A percentile compares a stretch with the other conserved stretches of the same genome.
Conservation (phyloP, 2,329 filamentous ascomycete species). For the Rutstroemia sp. region DNA sequence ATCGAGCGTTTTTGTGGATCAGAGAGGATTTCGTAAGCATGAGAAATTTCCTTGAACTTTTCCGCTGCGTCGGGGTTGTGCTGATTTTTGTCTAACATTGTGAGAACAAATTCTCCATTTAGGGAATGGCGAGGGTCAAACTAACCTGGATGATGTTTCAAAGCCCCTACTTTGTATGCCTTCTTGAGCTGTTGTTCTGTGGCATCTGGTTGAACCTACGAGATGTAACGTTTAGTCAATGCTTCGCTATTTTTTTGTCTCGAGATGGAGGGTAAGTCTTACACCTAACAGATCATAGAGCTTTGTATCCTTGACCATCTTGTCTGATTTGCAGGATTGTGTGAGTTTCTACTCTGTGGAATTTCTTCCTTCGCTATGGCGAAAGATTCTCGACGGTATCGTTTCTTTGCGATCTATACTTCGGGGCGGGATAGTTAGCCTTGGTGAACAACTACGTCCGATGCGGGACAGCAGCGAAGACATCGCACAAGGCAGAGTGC, state of each 20-base stretch:
- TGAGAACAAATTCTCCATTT: not conserved
- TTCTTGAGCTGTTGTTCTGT: slow-evolving; percentile 86
- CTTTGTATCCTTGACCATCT: slow-evolving; percentile 73
- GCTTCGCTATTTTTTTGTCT: not conserved
- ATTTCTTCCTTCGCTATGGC: not conserved
- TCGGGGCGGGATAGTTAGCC: too few species aligned
- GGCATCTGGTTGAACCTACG: slow-evolving; percentile 67
- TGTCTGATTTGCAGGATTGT: slow-evolving; percentile 25
- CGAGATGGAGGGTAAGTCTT: slow-evolving; percentile 31
- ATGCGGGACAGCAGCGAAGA: too few species aligned
- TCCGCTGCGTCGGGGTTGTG: slow-evolving; percentile 89
- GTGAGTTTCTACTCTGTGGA: not conserved
- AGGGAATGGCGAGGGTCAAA: slow-evolving; percentile 12
- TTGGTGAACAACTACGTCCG: too few species aligned
- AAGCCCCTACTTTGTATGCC: slow-evolving; percentile 74
- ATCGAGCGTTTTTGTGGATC: slow-evolving; percentile 85
- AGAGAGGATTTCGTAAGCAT: slow-evolving; percentile 91
- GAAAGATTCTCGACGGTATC: not conserved
- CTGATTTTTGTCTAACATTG: slow-evolving; percentile 77
- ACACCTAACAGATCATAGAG: slow-evolving; percentile 74
- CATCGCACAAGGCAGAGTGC: too few species aligned
- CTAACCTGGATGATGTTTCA: slow-evolving; percentile 80
- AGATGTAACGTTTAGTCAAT: slow-evolving; percentile 25
- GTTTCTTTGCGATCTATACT: too few species aligned
- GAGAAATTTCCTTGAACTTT: slow-evolving; percentile 97